Base-by-base conservation (phyloP, 2,329 filamentous ascomycete genomes). In the Drechslera avenae region DNA sequence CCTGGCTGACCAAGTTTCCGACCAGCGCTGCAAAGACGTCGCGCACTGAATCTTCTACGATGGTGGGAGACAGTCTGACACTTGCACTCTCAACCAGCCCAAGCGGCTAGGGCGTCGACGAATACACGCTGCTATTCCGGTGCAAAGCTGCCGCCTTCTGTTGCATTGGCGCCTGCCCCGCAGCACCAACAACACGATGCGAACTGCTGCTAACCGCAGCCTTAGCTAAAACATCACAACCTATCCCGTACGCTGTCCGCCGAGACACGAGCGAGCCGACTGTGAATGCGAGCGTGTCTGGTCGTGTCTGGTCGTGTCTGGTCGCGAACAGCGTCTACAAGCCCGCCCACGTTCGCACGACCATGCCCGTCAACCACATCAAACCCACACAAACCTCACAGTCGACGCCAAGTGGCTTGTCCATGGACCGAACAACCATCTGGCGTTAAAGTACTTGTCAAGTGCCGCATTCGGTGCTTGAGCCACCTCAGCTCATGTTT, bases 41-140 rank as follows among this genome's bases (percentile, higher is more conserved):
- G 62, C 62, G 66, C 60, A 58, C 59, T 50, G 56, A 63, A 57
- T 43, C 32, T 30, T 61, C 49, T 55, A 52, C 53, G 62, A 62
- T 58, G 46, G 56, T 51, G 50, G 51, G 33, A 36, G 33, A 37
- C 36, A 5, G 23, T 10, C 13, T 16, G n/a, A 10, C n/a, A 18
- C 13, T 19, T 18, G n/a, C 7, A 19, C 32, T 26, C 14, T 30
- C 23, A 19, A 26, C 21, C 46, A 33, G 34, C 39, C 31, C 23
- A 23, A 39, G 50, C 45, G 43, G 43, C 47, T 45, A 39, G 34
- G 30, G 28, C 34, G 40, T 37, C 21, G 19, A 47, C 37, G 26
- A 33, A 32, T 34, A 39, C 32, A 36, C 28, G 46, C 40, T 46
- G 57, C 51, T 47, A 46, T 23, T 44, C 23, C 40, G 35, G 40